Evolutionary conservation across 23 red algal species (phyloP).

Genomic region (Gracilaria gracilis): DNA sequence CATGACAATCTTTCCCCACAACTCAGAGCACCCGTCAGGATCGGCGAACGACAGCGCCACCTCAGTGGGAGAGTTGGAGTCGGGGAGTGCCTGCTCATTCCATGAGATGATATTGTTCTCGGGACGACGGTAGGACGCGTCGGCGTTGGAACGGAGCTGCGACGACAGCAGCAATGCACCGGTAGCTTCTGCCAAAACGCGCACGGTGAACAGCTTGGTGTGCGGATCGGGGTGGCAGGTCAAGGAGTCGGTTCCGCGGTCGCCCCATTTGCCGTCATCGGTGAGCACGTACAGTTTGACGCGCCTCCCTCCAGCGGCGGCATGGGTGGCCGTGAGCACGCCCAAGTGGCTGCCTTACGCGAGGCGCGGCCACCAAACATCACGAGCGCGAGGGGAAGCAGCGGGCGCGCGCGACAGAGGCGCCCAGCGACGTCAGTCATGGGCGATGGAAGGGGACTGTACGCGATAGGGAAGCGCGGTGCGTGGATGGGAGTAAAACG

Average conservation of each 20-base stretch:
- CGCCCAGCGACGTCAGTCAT: no score
- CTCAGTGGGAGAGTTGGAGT: conserved; percentile 21
- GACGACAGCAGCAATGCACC: conserved; percentile 24
- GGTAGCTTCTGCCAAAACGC: conserved; percentile 34
- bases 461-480: no score
- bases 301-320: conserved; percentile 8
- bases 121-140: conserved; percentile 37
- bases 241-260: conserved; percentile 48
- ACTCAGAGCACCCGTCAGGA: conserved; percentile 8
- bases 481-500: no score
- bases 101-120: conserved; percentile 62
- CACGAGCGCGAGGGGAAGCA: no score
- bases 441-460: no score
- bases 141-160: conserved; percentile 13
- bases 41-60: conserved; percentile 55
- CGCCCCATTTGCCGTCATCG: conserved; percentile 54
- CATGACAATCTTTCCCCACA: conserved; percentile 40
- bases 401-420: no score
- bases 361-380: no score
- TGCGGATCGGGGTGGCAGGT: conserved; percentile 32
- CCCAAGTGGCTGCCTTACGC: no score
- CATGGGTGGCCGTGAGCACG: conserved; percentile 39
- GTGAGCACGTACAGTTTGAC: conserved; percentile 70
- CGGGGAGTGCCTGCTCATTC: conserved; percentile 28
- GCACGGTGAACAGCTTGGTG: conserved; percentile 29